Percentiles rank a stretch among this genome's conserved stretches.
phyloP scores from a whole-genome alignment of 371 early-diverging fungal species.

The Mortierella polycephala region DNA sequence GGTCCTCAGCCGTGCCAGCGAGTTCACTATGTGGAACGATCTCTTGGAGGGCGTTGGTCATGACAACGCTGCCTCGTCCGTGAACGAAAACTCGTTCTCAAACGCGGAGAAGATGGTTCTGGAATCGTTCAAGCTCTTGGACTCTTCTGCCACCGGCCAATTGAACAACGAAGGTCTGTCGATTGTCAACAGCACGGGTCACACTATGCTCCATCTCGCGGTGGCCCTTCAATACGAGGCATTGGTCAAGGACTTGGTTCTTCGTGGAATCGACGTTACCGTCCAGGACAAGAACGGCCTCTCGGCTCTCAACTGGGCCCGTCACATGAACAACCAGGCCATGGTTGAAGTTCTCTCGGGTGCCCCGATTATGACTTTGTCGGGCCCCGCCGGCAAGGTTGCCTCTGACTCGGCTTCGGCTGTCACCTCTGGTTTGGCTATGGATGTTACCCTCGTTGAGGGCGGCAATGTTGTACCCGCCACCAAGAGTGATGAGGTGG shows the following conservation, averaged over 20 bases:
- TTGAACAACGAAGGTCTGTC: constrained; percentile 37
- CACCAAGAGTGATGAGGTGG: constrained; percentile 24
- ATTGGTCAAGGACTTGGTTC: constrained; percentile 33
- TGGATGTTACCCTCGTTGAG: no score
- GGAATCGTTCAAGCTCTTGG: constrained; percentile 35
- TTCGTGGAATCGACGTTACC: constrained; percentile 23
- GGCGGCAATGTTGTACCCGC: constrained; percentile 19
- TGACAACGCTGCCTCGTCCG: constrained; percentile 14
- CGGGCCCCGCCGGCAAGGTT: neutral
- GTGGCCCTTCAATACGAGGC: constrained; percentile 32
- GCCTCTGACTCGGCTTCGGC: neutral
- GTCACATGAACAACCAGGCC: constrained; percentile 19
- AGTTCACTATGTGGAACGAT: constrained; percentile 48
- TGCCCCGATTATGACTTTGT: neutral
- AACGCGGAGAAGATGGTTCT: constrained; percentile 41
- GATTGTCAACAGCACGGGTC: constrained; percentile 41
- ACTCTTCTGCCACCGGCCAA: constrained; percentile 21
- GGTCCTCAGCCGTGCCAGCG: constrained; percentile 42
- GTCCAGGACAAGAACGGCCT: constrained; percentile 48
- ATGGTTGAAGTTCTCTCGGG: constrained; percentile 34
- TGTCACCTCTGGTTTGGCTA: neutral
- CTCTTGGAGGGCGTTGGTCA: constrained; percentile 38
- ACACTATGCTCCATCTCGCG: constrained; percentile 50
- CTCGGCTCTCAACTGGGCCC: constrained; percentile 37
- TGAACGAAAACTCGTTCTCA: constrained; percentile 8